These are phyloP conservation scores for Colletotrichum eleusines DNA, from an alignment of 2,329 filamentous ascomycete genomes.

Conservation along the genomic window DNA sequence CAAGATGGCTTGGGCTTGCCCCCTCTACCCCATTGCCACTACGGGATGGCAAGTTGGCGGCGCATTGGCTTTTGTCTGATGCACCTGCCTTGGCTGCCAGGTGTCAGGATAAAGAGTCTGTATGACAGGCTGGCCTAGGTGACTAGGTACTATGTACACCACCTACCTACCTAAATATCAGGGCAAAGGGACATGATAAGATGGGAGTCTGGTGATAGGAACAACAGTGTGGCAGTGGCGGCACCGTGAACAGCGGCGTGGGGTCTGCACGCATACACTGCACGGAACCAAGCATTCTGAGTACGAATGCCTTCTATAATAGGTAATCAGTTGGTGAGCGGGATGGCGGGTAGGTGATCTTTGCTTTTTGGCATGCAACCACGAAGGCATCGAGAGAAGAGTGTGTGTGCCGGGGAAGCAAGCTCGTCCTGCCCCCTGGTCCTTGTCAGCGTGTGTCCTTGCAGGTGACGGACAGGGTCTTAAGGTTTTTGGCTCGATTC, in stretches of 20 bases:
- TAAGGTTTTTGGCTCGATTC: constrained; percentile 28
- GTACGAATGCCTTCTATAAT: too few species aligned
- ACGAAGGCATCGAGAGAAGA: constrained; percentile 28
- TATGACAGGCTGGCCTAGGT: constrained; percentile 4
- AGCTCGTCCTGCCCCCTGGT: constrained; percentile 37
- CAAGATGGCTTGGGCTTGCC: constrained; percentile 2
- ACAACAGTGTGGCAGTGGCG: constrained; percentile 14
- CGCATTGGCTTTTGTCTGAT: constrained; percentile 22
- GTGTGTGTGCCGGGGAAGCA: constrained; percentile 39
- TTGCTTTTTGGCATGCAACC: constrained; percentile 16
- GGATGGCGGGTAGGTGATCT: constrained; percentile 21
- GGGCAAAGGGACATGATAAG: constrained; percentile 30
- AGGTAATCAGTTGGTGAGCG: constrained; percentile 10
- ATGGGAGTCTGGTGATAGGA: constrained; percentile 24
- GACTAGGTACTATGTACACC: too few species aligned
- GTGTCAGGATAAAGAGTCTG: constrained; percentile 23
- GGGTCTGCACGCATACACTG: constrained; percentile 11
- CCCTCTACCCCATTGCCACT: not conserved
- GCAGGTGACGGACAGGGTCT: constrained; percentile 39
- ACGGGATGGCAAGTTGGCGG: constrained; percentile 16
- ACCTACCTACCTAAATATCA: not conserved
- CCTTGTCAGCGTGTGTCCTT: constrained; percentile 29
- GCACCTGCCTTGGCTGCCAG: constrained; percentile 11
- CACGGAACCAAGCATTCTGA: too few species aligned
- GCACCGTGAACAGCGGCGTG: constrained; percentile 2